A percentile compares a stretch with the other conserved stretches of the same genome.
Conservation (phyloP, 2,329 filamentous ascomycete species). For the Alternaria metachromatica region DNA sequence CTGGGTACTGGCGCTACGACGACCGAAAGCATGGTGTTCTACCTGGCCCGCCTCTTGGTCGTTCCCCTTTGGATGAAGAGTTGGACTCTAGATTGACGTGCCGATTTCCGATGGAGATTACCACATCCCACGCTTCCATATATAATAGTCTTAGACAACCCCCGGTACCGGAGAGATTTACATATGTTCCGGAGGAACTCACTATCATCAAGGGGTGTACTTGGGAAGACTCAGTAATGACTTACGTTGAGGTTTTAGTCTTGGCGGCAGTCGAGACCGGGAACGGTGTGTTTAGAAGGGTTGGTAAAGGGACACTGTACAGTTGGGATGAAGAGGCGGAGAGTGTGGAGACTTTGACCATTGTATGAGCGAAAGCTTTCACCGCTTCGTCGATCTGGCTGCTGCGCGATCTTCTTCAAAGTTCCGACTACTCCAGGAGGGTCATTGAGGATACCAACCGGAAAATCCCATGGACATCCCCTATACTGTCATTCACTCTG, state of each 20-base stretch:
- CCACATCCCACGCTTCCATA: too few relatives aligned
- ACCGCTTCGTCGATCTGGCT: neutral
- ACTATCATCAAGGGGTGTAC: neutral
- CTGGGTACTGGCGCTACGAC: neutral
- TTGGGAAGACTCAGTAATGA: too few relatives aligned
- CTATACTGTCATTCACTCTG: neutral
- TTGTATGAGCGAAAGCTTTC: neutral
- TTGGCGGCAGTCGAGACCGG: neutral
- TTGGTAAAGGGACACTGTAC: neutral
- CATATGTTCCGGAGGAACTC: neutral
- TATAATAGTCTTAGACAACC: too few relatives aligned
- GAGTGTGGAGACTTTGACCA: neutral
- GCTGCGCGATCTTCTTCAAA: neutral
- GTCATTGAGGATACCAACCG: neutral
- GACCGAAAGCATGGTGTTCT: neutral
- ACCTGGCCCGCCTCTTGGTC: neutral
- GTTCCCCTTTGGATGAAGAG: neutral
- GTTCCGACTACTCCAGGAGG: neutral
- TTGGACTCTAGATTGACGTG: neutral
- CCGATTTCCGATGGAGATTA: neutral
- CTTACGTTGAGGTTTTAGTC: neutral
- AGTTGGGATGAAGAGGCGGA: neutral
- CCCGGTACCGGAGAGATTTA: neutral
- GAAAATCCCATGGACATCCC: neutral
- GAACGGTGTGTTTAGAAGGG: neutral